phyloP scores from a whole-genome alignment of 1,139 yeast species.

The Yarrowia galli region DNA sequence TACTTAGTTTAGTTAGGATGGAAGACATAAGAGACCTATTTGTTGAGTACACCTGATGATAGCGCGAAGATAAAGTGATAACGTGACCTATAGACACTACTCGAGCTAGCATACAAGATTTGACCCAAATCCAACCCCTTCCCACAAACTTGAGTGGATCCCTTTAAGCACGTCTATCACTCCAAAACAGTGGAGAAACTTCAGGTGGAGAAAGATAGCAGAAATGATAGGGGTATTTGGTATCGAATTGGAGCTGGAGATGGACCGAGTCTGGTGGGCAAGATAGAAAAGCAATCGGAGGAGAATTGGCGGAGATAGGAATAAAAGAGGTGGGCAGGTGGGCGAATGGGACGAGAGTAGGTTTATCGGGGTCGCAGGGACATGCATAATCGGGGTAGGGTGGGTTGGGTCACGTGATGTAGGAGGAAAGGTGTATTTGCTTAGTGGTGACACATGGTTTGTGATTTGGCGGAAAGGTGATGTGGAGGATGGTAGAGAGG shows the following conservation, averaged over 20 bases:
- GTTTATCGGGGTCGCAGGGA: background rate
- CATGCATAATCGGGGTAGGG: background rate
- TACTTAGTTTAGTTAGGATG: no score
- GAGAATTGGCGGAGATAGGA: background rate
- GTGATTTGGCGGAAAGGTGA: no score
- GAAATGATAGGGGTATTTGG: background rate
- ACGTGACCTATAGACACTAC: no score
- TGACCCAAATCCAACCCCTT: no score
- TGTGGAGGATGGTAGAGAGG: no score
- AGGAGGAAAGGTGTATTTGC: background rate
- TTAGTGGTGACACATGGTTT: no score
- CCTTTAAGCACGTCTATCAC: background rate
- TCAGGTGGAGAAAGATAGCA: slow-evolving; percentile 13
- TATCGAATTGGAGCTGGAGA: background rate
- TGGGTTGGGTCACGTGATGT: background rate
- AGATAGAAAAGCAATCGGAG: background rate
- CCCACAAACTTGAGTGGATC: background rate
- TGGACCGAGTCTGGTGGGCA: background rate
- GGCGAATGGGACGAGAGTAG: background rate
- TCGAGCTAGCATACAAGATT: no score
- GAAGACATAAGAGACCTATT: no score
- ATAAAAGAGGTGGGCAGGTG: background rate
- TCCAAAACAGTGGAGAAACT: background rate
- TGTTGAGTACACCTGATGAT: no score
- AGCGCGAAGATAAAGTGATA: no score